Base-by-base conservation (phyloP, 306 rosid genomes). In the Glycine tomentella region DNA sequence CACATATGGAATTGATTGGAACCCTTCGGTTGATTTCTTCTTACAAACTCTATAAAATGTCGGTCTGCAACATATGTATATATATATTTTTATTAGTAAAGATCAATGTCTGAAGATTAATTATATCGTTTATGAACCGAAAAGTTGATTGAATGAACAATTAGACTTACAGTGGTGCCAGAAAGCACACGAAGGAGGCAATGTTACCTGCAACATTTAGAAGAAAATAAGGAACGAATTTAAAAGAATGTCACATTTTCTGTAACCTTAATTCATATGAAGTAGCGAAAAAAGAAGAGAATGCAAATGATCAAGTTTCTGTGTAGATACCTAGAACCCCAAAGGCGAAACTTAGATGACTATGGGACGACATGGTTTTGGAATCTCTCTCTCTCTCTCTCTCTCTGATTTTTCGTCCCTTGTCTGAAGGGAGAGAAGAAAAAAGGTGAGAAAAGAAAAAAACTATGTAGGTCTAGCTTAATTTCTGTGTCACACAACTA, bases 1-100 rank as follows among this genome's bases (percentile, higher is more conserved):
- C 79, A 95, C 92, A 65, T 95, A 95, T 1, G 99, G 98, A 65
- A 93, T 12, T 38, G 99, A 90, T 76, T 93, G 98, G 66, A 95
- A 95, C 38, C 97, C 98, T 82, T 95, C 99, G 0, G 98, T 95
- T 44, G 99, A 86, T 93, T 93, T 95, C 89, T 90, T 95, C 88
- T 85, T 92, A 31, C 74, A 89, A 14, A 95, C 76, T 84, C 98
- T 85, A 48, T 76, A 13, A 79, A 95, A 95, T 44, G 99, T 95
- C 4, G 99, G 94, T 53, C 99, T 95, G 88, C 82, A 74, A 64
- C 33, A 75, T 36, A 36, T 4, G 40, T 36, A 36, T 36, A 2
- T 36, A 2, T 2, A 36, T 36, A 36, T 3, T 36, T 36, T 36
- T 36, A 36, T 53, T 38, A 38, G 46, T 52, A 64, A 61, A 42